Percentiles rank a stretch among this genome's conserved stretches.
These are phyloP conservation scores for Hymenoscyphus occultus DNA, from an alignment of 2,329 filamentous ascomycete genomes.

Conservation along the genomic window DNA sequence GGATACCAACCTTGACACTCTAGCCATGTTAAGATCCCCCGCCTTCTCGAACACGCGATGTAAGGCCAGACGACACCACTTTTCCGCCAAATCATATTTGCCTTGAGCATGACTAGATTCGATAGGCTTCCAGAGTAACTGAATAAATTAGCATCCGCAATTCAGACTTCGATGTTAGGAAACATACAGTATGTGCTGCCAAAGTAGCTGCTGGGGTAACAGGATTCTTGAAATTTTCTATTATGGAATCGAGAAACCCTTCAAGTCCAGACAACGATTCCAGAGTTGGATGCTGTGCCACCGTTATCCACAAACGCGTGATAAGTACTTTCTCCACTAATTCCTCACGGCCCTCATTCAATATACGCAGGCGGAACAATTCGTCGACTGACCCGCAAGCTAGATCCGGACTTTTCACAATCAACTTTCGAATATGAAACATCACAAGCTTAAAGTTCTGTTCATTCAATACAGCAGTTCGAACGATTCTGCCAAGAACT, in stretches of 20 bases:
- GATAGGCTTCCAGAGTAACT: slow-evolving; percentile 82
- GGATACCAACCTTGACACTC: slow-evolving; percentile 57
- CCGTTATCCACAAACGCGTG: slow-evolving; percentile 64
- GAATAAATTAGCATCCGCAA: slow-evolving; percentile 18
- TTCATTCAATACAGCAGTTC: slow-evolving; percentile 57
- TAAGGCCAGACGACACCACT: slow-evolving; percentile 70
- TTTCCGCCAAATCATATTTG: slow-evolving; percentile 53
- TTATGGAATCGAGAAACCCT: slow-evolving; percentile 46
- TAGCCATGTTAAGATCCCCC: slow-evolving; percentile 63
- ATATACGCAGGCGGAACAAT: slow-evolving; percentile 58
- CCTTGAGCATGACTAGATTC: slow-evolving; percentile 55
- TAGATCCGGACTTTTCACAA: slow-evolving; percentile 49
- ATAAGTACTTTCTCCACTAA: slow-evolving; percentile 71
- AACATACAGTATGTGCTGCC: slow-evolving; percentile 61
- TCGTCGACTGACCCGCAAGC: slow-evolving; percentile 57
- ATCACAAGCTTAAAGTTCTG: slow-evolving; percentile 64
- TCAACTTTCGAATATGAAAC: slow-evolving; percentile 64
- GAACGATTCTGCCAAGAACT: slow-evolving; percentile 61
- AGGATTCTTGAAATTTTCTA: slow-evolving; percentile 43
- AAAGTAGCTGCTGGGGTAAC: slow-evolving; percentile 61
- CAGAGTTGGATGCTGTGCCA: slow-evolving; percentile 41
- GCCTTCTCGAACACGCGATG: slow-evolving; percentile 64
- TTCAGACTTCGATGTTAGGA: slow-evolving; percentile 11
- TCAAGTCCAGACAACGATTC: slow-evolving; percentile 41
- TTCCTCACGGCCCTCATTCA: slow-evolving; percentile 46